These are phyloP conservation scores for Leucosporidium yakuticum DNA, from an alignment of 768 basidiomycete genomes.

Conservation along the genomic window DNA sequence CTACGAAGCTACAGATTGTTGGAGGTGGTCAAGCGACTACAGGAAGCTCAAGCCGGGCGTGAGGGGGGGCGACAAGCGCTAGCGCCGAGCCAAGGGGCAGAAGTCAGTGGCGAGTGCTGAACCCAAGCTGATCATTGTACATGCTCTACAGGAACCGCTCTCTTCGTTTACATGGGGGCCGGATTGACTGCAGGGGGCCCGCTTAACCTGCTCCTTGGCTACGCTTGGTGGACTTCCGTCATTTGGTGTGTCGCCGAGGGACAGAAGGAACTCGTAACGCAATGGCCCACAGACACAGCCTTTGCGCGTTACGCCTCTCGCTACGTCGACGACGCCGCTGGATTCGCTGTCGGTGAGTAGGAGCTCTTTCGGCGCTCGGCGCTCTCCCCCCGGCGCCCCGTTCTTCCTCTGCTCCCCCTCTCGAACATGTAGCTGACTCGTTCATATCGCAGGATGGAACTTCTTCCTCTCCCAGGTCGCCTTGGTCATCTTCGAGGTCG, in stretches of 20 bases:
- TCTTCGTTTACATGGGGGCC: conserved; percentile 1
- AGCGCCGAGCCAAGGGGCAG: no score
- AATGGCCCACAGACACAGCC: conserved; percentile 3
- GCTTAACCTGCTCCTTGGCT: background rate
- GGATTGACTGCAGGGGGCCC: background rate
- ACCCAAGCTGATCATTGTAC: no score
- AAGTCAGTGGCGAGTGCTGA: no score
- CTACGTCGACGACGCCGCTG: background rate
- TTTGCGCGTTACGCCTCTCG: background rate
- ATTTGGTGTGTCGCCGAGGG: background rate
- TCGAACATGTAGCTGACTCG: background rate
- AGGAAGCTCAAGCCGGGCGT: no score
- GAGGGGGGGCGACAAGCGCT: no score
- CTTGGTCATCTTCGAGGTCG: conserved; percentile 8
- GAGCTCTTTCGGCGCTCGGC: background rate
- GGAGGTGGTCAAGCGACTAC: no score
- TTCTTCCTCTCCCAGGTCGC: background rate
- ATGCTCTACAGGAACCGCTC: background rate
- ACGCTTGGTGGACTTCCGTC: background rate
- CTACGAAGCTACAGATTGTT: background rate
- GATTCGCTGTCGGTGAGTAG: background rate
- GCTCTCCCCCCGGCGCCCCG: no score
- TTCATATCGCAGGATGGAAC: background rate
- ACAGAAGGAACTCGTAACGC: background rate
- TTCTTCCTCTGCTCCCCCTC: no score